Evolutionary conservation across 108 stramenopile species (phyloP).

Genomic region (Poteriospumella lacustris): DNA sequence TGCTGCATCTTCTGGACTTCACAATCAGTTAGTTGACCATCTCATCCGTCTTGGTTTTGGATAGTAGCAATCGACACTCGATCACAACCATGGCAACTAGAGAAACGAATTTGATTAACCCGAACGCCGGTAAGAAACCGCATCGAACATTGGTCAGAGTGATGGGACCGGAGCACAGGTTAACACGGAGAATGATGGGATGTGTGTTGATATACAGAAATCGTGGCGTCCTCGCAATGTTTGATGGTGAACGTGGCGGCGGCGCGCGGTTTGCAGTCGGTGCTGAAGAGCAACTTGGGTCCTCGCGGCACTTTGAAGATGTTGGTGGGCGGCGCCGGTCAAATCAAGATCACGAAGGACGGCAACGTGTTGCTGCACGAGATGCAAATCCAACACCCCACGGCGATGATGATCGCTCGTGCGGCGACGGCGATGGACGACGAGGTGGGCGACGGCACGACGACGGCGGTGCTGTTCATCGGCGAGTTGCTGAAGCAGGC

Average conservation of each 20-base stretch:
- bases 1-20: no score
- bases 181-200: no score
- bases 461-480: neutral
- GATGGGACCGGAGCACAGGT: no score
- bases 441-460: neutral
- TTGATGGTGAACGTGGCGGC: conserved; percentile 91
- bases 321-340: conserved; percentile 97
- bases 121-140: conserved; percentile 12
- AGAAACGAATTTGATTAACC: conserved; percentile 15
- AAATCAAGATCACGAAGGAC: conserved; percentile 98
- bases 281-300: conserved; percentile 84
- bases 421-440: conserved; percentile 87
- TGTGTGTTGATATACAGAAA: no score
- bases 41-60: no score
- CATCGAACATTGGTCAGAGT: no score
- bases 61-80: no score
- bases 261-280: conserved; percentile 78
- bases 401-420: conserved; percentile 92
- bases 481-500: conserved; percentile 94
- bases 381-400: conserved; percentile 99
- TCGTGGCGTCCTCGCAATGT: conserved; percentile 76
- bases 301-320: conserved; percentile 97
- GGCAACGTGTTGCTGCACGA: conserved; percentile 94
- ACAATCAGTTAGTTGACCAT: no score
- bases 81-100: conserved; percentile 5